Evolutionary conservation across 352 stramenopile genomes (phyloP).

Genomic region (Pythium rishiriense): DNA sequence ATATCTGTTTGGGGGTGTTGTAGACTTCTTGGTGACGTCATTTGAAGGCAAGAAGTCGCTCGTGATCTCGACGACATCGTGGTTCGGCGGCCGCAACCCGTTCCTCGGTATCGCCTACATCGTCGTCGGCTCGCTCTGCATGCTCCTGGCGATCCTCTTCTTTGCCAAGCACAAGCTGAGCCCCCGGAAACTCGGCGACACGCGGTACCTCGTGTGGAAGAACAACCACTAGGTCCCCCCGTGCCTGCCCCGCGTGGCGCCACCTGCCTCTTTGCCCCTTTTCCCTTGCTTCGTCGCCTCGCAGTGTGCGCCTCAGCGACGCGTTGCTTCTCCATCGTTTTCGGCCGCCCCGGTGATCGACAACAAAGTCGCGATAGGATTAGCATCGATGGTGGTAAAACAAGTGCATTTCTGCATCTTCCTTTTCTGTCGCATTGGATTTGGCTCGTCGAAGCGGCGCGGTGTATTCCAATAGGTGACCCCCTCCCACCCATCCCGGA

Average conservation of each 20-base stretch:
- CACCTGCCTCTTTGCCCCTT: slow-evolving; percentile 1
- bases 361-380: background rate
- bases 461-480: no score
- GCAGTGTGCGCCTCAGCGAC: background rate
- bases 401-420: background rate
- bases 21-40: slow-evolving; percentile 95
- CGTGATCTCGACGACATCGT: slow-evolving; percentile 95
- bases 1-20: background rate
- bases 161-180: slow-evolving; percentile 94
- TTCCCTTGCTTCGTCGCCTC: background rate
- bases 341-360: background rate
- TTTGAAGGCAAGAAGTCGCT: slow-evolving; percentile 97
- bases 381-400: background rate
- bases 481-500: background rate
- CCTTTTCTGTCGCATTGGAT: background rate
- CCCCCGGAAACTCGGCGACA: slow-evolving; percentile 95
- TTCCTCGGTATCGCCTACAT: slow-evolving; percentile 97
- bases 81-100: slow-evolving; percentile 96
- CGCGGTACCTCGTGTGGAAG: slow-evolving; percentile 95
- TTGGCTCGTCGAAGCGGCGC: no score
- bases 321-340: background rate
- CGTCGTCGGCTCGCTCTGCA: slow-evolving; percentile 93
- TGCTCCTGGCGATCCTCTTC: slow-evolving; percentile 94
- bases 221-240: slow-evolving; percentile 85
- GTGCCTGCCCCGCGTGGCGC: background rate